A percentile compares a stretch with the other conserved stretches of the same genome.
phyloP scores from a whole-genome alignment of 1,284 basidiomycete genomes.

The Polyporus tsugae region DNA sequence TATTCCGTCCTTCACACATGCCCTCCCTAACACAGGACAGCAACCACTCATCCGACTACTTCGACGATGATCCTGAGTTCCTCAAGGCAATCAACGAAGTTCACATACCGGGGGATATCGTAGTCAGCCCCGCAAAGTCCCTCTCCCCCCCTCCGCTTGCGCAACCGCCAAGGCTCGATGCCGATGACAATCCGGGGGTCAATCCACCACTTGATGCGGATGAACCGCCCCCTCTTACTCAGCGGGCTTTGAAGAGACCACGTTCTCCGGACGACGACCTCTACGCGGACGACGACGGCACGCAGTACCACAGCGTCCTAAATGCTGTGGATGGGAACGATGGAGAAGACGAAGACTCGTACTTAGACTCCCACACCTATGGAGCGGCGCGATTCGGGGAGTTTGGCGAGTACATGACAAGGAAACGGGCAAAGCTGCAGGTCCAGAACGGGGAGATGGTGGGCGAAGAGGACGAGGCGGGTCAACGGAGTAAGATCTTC shows the following conservation, averaged over 20 bases:
- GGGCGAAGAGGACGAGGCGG: conserved; percentile 40
- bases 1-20: conserved; percentile 1
- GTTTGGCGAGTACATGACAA: conserved; percentile 87
- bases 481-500: conserved; percentile 64
- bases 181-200: neutral
- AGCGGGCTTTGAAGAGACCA: conserved; percentile 34
- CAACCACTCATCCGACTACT: conserved; percentile 60
- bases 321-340: conserved; percentile 30
- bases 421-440: conserved; percentile 92
- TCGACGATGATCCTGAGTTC: conserved; percentile 64
- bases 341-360: conserved; percentile 23
- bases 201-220: conserved; percentile 9
- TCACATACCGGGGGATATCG: conserved; percentile 56
- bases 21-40: conserved; percentile 25
- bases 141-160: conserved; percentile 21
- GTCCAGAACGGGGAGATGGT: conserved; percentile 78
- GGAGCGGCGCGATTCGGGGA: conserved; percentile 84
- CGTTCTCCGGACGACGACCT: conserved; percentile 29
- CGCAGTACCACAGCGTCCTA: conserved; percentile 30
- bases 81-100: conserved; percentile 56
- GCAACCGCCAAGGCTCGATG: conserved; percentile 13
- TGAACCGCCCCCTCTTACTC: conserved; percentile 25
- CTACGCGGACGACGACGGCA: conserved; percentile 33
- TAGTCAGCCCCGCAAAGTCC: conserved; percentile 5
- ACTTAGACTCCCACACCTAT: conserved; percentile 61